phyloP scores from a whole-genome alignment of 441 rosid genomes.

The Pelargonium cotyledonis region DNA sequence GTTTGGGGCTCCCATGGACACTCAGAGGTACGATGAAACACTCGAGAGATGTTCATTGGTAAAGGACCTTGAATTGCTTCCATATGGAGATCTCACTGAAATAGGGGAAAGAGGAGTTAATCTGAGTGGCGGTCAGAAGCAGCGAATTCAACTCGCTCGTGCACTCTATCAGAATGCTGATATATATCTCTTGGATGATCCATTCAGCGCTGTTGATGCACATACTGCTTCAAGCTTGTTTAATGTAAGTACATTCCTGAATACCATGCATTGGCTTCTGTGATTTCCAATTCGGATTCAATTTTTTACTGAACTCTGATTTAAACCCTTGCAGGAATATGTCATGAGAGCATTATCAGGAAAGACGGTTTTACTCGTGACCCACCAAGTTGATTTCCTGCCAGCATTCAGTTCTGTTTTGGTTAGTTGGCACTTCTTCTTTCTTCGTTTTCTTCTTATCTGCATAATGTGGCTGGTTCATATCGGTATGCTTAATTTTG shows the following conservation, averaged over 20 bases:
- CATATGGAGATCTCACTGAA: conserved; percentile 83
- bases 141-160: conserved; percentile 93
- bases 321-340: conserved; percentile 54
- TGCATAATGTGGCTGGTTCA: not conserved
- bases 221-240: conserved; percentile 88
- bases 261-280: not conserved
- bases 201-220: conserved; percentile 97
- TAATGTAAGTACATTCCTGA: conserved; percentile 40
- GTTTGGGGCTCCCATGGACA: conserved; percentile 70
- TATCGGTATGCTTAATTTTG: conserved; percentile 11
- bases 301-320: conserved; percentile 19
- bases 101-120: conserved; percentile 97
- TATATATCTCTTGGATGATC: conserved; percentile 90
- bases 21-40: conserved; percentile 61
- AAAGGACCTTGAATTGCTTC: conserved; percentile 85
- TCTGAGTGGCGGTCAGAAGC: conserved; percentile 97
- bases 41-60: conserved; percentile 75
- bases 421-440: conserved; percentile 36
- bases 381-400: conserved; percentile 96
- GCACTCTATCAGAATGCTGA: conserved; percentile 94
- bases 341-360: conserved; percentile 67
- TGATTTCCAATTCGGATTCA: not conserved
- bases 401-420: conserved; percentile 82
- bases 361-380: conserved; percentile 79
- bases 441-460: not conserved